Conservation (phyloP, 305 asterid species). For the Fraxinus dipetala region DNA sequence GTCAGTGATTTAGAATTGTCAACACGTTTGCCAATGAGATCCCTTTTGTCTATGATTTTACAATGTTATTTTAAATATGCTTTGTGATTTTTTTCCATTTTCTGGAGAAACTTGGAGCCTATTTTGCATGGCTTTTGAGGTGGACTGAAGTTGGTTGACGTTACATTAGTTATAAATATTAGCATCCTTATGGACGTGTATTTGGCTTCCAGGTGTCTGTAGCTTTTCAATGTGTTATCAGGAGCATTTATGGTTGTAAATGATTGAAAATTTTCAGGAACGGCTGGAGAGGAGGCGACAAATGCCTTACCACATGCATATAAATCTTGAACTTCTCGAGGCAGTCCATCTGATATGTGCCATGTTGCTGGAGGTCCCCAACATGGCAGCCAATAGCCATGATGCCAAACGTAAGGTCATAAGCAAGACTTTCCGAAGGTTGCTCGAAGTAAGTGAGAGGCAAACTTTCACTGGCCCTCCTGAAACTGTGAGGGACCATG, state of each 20-base stretch:
- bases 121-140: neutral
- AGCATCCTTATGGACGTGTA: neutral
- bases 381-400: conserved; percentile 88
- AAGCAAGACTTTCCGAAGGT: conserved; percentile 78
- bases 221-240: neutral
- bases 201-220: neutral
- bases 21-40: neutral
- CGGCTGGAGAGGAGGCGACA: conserved; percentile 93
- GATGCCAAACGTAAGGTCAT: conserved; percentile 83
- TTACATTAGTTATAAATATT: neutral
- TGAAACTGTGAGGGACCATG: conserved; percentile 92
- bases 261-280: conserved; percentile 43
- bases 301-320: conserved; percentile 99
- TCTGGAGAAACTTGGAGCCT: neutral
- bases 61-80: neutral
- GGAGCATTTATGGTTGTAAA: neutral
- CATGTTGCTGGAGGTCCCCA: conserved; percentile 94
- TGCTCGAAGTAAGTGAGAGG: conserved; percentile 78
- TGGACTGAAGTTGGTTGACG: neutral
- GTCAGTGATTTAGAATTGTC: neutral
- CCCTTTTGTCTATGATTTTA: neutral
- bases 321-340: conserved; percentile 94
- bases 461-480: conserved; percentile 97
- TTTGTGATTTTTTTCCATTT: neutral
- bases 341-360: conserved; percentile 89